These are phyloP conservation scores for Phytopythium oedochilum DNA, from an alignment of 352 stramenopile genomes.

Conservation along the genomic window DNA sequence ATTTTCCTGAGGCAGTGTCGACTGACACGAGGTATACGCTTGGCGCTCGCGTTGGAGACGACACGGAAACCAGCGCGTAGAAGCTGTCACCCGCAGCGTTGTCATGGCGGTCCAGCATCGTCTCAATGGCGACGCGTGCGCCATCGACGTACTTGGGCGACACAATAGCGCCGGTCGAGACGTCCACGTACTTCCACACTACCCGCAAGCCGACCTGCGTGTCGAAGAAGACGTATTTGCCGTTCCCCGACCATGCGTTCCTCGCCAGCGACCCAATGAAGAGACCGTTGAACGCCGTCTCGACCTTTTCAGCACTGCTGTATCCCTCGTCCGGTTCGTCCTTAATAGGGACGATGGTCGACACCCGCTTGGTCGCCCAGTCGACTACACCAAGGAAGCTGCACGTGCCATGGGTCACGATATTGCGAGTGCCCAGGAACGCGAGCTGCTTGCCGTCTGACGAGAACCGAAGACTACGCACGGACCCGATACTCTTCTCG, in stretches of 20 bases:
- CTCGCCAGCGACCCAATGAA: conserved; percentile 47
- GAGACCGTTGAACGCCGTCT: conserved; percentile 63
- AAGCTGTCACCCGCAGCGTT: conserved; percentile 12
- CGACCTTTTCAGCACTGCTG: conserved; percentile 16
- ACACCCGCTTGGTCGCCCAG: conserved; percentile 55
- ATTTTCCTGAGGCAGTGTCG: conserved; percentile 35
- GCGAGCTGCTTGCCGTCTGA: conserved; percentile 57
- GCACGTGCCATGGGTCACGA: conserved; percentile 72
- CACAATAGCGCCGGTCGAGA: conserved; percentile 35
- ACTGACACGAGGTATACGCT: conserved; percentile 57
- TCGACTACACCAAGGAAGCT: conserved; percentile 59
- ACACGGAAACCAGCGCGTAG: conserved; percentile 40
- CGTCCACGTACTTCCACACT: conserved; percentile 71
- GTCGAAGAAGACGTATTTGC: conserved; percentile 56
- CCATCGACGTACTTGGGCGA: conserved; percentile 54
- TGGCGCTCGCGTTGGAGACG: conserved; percentile 44
- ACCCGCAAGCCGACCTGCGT: conserved; percentile 60
- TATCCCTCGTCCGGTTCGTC: conserved; percentile 36
- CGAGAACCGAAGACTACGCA: conserved; percentile 60
- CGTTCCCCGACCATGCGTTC: conserved; percentile 55
- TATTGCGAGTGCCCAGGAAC: conserved; percentile 65
- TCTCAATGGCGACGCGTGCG: conserved; percentile 35
- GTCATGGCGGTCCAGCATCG: conserved; percentile 35
- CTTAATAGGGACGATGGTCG: conserved; percentile 59
- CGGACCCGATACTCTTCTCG: conserved; percentile 39